Evolutionary conservation across 768 basidiomycete genomes (phyloP).

Genomic region (Mycena galericulata): DNA sequence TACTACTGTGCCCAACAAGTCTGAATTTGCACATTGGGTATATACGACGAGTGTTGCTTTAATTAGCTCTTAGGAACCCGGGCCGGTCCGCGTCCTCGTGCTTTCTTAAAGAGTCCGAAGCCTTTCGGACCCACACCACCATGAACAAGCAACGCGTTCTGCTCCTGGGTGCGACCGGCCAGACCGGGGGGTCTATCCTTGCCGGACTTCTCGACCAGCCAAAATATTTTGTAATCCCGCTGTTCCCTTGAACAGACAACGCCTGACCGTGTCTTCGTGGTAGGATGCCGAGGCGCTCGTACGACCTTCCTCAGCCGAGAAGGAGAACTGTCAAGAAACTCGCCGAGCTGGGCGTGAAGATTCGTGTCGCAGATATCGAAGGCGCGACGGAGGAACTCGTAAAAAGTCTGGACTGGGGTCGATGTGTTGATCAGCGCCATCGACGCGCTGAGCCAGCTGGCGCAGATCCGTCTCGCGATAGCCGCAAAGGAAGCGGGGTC

Average conservation of each 20-base stretch:
- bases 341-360: constrained; percentile 7
- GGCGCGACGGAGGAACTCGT: constrained; percentile 8
- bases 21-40: too few relatives aligned
- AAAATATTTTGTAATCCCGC: constrained; percentile 10
- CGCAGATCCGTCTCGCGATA: constrained; percentile 20
- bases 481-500: constrained; percentile 29
- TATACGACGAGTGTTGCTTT: too few relatives aligned
- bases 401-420: background rate
- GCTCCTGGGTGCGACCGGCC: constrained; percentile 27
- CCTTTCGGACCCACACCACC: too few relatives aligned
- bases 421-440: constrained; percentile 30
- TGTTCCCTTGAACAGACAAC: background rate
- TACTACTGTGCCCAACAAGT: too few relatives aligned
- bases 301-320: constrained; percentile 19
- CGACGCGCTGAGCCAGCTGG: constrained; percentile 11
- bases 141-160: constrained; percentile 22
- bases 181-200: constrained; percentile 26
- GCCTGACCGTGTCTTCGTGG: background rate
- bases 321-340: constrained; percentile 13
- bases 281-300: constrained; percentile 27
- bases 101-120: too few relatives aligned
- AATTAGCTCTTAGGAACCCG: too few relatives aligned
- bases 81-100: too few relatives aligned
- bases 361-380: constrained; percentile 25
- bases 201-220: constrained; percentile 5